Percentiles rank a stretch among this genome's conserved stretches.
phyloP scores from a whole-genome alignment of 2,329 filamentous ascomycete species.

The Colletotrichum costaricense region DNA sequence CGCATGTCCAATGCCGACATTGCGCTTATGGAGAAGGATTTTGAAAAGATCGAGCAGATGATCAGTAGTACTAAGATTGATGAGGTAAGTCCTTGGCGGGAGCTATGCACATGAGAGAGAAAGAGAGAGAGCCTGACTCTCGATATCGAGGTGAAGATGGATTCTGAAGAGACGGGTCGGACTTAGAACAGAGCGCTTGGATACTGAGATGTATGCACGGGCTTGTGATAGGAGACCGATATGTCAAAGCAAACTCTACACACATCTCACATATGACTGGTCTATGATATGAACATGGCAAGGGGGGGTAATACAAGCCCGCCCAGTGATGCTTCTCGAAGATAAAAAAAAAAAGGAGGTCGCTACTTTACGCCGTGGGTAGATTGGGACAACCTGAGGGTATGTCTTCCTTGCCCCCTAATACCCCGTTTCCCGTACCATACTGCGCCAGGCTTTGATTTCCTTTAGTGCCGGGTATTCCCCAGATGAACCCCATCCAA shows the following conservation, averaged over 20 bases:
- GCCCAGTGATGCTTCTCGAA: neutral
- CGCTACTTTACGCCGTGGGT: neutral
- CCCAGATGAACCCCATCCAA: conserved; percentile 9
- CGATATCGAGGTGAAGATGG: no score
- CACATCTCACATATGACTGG: neutral
- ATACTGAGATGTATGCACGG: neutral
- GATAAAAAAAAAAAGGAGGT: neutral
- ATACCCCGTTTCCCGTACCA: neutral
- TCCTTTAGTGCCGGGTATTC: conserved; percentile 8
- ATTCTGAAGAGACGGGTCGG: no score
- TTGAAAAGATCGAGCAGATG: no score
- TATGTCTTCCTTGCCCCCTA: neutral
- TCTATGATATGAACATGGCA: neutral
- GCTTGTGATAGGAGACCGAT: neutral
- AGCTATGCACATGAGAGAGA: no score
- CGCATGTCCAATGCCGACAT: no score
- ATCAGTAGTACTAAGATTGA: no score
- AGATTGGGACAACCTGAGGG: neutral
- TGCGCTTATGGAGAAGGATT: no score
- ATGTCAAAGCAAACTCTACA: neutral
- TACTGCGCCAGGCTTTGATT: neutral
- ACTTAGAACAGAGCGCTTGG: neutral
- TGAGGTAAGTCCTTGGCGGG: no score
- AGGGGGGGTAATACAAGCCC: neutral
- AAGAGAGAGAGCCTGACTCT: no score